Evolutionary conservation across 495 filamentous ascomycete genomes (phyloP), one percentile per base, ranked within the genome.

Genomic region (Glonium stellatum): DNA sequence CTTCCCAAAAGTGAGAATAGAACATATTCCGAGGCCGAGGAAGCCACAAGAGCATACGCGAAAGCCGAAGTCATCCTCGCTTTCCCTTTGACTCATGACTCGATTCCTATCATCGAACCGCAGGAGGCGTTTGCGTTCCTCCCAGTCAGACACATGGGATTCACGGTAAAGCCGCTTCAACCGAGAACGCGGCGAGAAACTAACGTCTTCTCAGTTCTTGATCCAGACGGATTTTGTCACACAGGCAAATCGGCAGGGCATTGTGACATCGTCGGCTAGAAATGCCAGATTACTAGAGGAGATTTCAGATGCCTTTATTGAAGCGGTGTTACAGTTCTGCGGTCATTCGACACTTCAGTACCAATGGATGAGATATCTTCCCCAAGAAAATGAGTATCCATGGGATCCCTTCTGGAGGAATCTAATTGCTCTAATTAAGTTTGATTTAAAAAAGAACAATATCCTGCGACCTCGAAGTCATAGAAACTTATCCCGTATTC

Each of bases 151-250:
- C 39, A 18, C 13, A 44, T 11, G 39, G 39, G 39, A 15, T 44
- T 44, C 39, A 44, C 12, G 12, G 39, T 44, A 3, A 44, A 31
- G 27, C 6, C 3, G 27, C 27, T 31, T 6, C 2, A 3, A 3
- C 27, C 6, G 27, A 31, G 27, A 31, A 31, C 27, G 3, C 6
- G 27, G 6, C 6, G 6, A 31, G 27, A 31, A 31, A 31, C 6
- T 31, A 31, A 31, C 27, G 27, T 31, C 27, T 6, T 31, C 27
- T 31, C 49, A 79, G 73, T 80, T 80, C 47, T 55, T 78, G 5
- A 78, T 80, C 47, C 76, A 80, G 18, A 63, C 70, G 25, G 77
- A 79, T 60, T 79, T 79, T 56, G 73, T 74, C 39, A 79, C 76
- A 0, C 54, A 71, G 8, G 76, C 76, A 0, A 78, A 65, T 63